phyloP scores from a whole-genome alignment of 2,329 filamentous ascomycete genomes.

The Aspergillus tanneri region DNA sequence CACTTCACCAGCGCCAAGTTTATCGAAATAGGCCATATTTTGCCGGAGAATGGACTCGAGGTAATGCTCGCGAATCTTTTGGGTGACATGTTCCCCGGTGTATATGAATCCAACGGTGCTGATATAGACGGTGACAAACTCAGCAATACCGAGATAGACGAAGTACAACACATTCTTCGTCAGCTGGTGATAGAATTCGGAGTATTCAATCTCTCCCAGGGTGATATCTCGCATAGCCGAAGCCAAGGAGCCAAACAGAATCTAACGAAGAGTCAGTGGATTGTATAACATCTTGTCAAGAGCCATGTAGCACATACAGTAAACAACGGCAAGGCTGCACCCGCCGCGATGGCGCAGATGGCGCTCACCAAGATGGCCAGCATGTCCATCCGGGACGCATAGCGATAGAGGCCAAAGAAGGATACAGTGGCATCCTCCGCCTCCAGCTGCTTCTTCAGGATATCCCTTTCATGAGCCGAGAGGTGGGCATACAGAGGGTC shows the following conservation, averaged over 20 bases:
- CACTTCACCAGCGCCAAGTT: slow-evolving; percentile 86
- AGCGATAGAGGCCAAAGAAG: slow-evolving; percentile 67
- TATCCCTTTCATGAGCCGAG: slow-evolving; percentile 62
- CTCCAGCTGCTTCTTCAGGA: slow-evolving; percentile 68
- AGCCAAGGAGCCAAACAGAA: slow-evolving; percentile 74
- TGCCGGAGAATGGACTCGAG: slow-evolving; percentile 79
- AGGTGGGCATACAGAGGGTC: slow-evolving; percentile 62
- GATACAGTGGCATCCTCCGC: slow-evolving; percentile 64
- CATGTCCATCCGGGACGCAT: slow-evolving; percentile 65
- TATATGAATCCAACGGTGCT: slow-evolving; percentile 89
- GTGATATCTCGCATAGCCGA: slow-evolving; percentile 68
- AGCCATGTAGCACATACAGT: slow-evolving; percentile 52
- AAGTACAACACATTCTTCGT: slow-evolving; percentile 73
- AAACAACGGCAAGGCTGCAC: slow-evolving; percentile 76
- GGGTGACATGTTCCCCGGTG: slow-evolving; percentile 73
- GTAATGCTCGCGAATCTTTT: slow-evolving; percentile 79
- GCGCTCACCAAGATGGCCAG: slow-evolving; percentile 62
- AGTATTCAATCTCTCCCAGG: slow-evolving; percentile 46
- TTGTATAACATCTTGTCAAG: not conserved
- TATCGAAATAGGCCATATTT: slow-evolving; percentile 92
- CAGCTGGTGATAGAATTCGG: slow-evolving; percentile 61
- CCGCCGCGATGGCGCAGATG: slow-evolving; percentile 67
- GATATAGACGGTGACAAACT: slow-evolving; percentile 76
- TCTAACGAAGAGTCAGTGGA: slow-evolving; percentile 30
- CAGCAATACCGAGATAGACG: slow-evolving; percentile 76